Evolutionary conservation across 129 eudicot species (phyloP).

Genomic region (Scalesia atractyloides): DNA sequence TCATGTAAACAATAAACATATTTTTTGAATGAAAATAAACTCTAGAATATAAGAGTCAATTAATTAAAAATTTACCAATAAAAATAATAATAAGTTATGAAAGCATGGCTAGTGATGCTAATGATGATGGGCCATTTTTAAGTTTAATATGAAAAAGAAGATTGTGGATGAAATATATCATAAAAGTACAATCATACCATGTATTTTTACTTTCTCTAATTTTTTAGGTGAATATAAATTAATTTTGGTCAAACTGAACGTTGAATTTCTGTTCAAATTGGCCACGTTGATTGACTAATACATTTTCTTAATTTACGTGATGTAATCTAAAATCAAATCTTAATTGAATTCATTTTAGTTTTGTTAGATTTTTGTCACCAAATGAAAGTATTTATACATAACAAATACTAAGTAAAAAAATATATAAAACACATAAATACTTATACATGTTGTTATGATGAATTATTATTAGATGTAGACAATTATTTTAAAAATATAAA

Average conservation of each 20-base stretch:
- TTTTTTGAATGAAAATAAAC: conserved; percentile 22
- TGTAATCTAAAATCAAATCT: neutral
- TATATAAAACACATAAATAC: too few relatives aligned
- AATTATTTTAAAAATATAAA: too few relatives aligned
- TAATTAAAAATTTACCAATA: conserved; percentile 13
- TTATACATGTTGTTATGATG: too few relatives aligned
- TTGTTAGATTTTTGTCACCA: too few relatives aligned
- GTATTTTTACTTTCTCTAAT: conserved; percentile 24
- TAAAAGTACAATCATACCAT: conserved; percentile 38
- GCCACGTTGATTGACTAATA: conserved; percentile 9
- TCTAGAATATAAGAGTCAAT: conserved; percentile 27
- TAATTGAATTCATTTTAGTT: too few relatives aligned
- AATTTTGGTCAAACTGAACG: conserved; percentile 20
- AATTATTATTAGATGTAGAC: too few relatives aligned
- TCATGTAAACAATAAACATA: conserved; percentile 1
- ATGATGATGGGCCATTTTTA: conserved; percentile 37
- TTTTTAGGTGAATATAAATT: neutral
- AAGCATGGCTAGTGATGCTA: conserved; percentile 48
- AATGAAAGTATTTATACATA: too few relatives aligned
- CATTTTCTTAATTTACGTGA: conserved; percentile 14
- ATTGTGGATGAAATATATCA: conserved; percentile 33
- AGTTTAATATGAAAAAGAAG: conserved; percentile 21
- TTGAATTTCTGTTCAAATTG: conserved; percentile 8
- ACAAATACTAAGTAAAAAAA: too few relatives aligned
- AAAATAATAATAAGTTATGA: conserved; percentile 14